Evolutionary conservation across 2,329 filamentous ascomycete genomes (phyloP), one percentile per base, ranked within the genome.

Genomic region (Scytalidium sp.): DNA sequence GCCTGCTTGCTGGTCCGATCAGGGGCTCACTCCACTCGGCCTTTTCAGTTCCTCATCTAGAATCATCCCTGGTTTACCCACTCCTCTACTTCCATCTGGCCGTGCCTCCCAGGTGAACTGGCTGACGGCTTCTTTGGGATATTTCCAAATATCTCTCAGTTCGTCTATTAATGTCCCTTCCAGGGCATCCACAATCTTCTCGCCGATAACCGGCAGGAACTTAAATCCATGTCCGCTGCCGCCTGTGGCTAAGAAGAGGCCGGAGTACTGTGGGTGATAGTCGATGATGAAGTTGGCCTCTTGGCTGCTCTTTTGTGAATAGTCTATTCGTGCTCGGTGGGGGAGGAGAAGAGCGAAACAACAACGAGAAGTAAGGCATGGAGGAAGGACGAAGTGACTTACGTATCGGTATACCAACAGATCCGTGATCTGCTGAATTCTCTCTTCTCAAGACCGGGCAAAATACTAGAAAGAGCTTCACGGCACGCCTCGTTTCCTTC

Each of bases 391-490:
- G 8, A 36, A 6, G 0, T 78, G 78, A 36, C 32, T 36, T 36
- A 36, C 50, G 83, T 85, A 65, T 85, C 83, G 3, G 76, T 81
- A 57, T 85, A 85, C 82, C 82, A 85, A 57, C 83, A 85, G 40
- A 85, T 64, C 3, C 80, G 68, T 5, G 73, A 75, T 10, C 70
- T 66, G 10, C 68, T 62, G 66, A 83, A 84, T 0, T 72, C 70
- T 4, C 79, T 66, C 1, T 78, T 70, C 1, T 68, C 74, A 49
- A 84, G 72, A 11, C 71, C 67, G 0, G 83, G 81, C 2, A 85
- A 70, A 46, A 84, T 71, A 41, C 78, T 50, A 2, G 39, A 11
- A 3, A 66, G 27, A 1, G 60, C 60, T 8, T 49, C 15, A 15
- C 19, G 23, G 13, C 41, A 40, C 9, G 52, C 55, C 10, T 11